Percentiles rank a stretch among this genome's conserved stretches.
Conservation (phyloP, 345 rosid species). For the Euclidium syriacum region DNA sequence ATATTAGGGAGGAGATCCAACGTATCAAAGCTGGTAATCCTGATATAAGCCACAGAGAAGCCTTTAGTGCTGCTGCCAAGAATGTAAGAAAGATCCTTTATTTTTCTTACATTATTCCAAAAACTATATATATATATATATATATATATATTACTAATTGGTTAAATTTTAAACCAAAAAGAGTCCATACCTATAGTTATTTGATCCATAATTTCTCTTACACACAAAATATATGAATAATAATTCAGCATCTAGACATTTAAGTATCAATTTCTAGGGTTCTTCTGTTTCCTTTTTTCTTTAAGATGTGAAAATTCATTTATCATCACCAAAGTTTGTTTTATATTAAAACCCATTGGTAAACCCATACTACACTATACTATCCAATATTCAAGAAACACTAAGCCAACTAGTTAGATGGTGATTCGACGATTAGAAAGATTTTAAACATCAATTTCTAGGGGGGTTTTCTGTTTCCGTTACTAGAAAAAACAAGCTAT, state of each 20-base stretch:
- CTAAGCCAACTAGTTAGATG: not conserved
- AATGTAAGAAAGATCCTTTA: conserved; percentile 66
- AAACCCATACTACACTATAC: not conserved
- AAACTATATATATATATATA: not conserved
- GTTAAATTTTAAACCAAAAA: not conserved
- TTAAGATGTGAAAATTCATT: no score
- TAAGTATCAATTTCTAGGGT: no score
- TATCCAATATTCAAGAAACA: not conserved
- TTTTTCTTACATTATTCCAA: conserved; percentile 3
- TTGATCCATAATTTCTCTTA: no score
- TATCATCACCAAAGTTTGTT: no score
- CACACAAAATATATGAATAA: no score
- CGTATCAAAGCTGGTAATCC: conserved; percentile 99
- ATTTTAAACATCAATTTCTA: not conserved
- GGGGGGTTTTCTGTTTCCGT: not conserved
- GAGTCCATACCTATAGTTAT: no score
- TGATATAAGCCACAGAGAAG: conserved; percentile 99
- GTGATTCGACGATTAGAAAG: no score
- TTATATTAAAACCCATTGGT: not conserved
- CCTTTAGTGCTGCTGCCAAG: conserved; percentile 99
- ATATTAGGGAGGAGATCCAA: conserved; percentile 94
- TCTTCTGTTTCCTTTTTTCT: no score
- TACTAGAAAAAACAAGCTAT: not conserved
- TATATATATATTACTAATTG: not conserved
- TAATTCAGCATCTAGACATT: no score